Base-by-base conservation (phyloP, 2,329 filamentous ascomycete species). In the Fusarium buharicum region DNA sequence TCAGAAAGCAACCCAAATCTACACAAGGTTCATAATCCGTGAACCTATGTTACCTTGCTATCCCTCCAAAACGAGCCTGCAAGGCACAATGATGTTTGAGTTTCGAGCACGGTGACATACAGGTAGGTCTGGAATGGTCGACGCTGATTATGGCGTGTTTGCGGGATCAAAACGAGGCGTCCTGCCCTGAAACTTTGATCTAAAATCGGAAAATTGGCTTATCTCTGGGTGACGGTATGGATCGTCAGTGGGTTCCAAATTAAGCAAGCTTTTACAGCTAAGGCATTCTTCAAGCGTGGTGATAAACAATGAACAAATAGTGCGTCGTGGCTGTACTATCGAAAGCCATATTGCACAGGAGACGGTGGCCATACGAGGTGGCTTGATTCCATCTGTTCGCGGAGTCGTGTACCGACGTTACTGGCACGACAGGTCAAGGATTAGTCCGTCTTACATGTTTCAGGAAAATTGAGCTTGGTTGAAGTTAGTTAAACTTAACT, bases 281-380 rank as follows among this genome's bases (percentile, higher is more conserved):
- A 30, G 30, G 43, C 17, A 24, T 16, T 36, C 27, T 31, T 18
- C 2, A n/a, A 10, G n/a, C 16, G 4, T 16, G 13, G 7, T 30
- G 38, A 60, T 34, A 18, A 37, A 10, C 12, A 34, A 39, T 47
- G 50, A 53, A 47, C 43, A 17, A 48, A 4, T 10, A 6, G 24
- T 50, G 39, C 56, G 56, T 48, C 56, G 62, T 62, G 13, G 27
- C 38, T 43, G 33, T 46, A 20, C 37, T 46, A 33, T 51, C 17
- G 6, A 37, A 43, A 36, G 43, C 9, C 12, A 16, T 9, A 14
- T n/a, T 14, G 6, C 22, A 34, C 27, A n/a, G n/a, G 12, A 3
- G n/a, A 27, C 31, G 11, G 4, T 22, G 4, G 33, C 44, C 47
- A 64, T 65, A 64, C 61, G 61, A 64, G 56, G 61, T 64, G 61